phyloP scores from a whole-genome alignment of 1,139 yeast genomes.

The Taphrina confusa region DNA sequence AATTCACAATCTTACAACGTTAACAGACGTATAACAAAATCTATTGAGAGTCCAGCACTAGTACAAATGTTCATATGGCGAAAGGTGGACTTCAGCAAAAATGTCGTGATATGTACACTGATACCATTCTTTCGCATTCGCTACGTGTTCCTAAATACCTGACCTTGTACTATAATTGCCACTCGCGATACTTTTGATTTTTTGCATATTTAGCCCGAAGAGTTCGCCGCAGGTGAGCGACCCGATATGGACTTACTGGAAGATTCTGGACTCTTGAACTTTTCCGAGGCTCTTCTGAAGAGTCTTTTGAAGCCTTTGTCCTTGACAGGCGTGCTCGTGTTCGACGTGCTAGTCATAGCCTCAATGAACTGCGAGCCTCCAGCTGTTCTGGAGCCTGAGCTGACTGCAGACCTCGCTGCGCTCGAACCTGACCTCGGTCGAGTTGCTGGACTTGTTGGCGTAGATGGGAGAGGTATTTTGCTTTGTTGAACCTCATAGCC shows the following conservation, averaged over 20 bases:
- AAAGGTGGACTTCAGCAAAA: too few species aligned
- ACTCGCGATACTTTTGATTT: too few species aligned
- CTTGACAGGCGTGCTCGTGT: not conserved
- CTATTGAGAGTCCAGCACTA: too few species aligned
- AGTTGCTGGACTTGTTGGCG: not conserved
- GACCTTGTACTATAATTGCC: too few species aligned
- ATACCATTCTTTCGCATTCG: too few species aligned
- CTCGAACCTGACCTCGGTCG: not conserved
- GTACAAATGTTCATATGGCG: too few species aligned
- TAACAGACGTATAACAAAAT: too few species aligned
- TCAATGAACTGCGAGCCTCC: not conserved
- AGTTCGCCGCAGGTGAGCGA: not conserved
- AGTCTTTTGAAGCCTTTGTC: conserved; percentile 12
- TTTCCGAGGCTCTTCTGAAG: conserved; percentile 2
- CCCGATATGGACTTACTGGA: not conserved
- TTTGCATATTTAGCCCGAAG: too few species aligned
- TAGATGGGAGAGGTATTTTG: not conserved
- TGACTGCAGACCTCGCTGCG: not conserved
- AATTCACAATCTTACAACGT: too few species aligned
- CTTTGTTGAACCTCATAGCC: not conserved
- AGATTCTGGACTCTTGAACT: conserved; percentile 4
- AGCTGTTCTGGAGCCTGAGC: not conserved
- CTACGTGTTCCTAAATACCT: too few species aligned
- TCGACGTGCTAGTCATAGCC: not conserved
- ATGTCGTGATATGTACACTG: too few species aligned